Evolutionary conservation across 2,329 filamentous ascomycete species (phyloP), one percentile per base, ranked within the genome.

Genomic region (Triangularia setosa): DNA sequence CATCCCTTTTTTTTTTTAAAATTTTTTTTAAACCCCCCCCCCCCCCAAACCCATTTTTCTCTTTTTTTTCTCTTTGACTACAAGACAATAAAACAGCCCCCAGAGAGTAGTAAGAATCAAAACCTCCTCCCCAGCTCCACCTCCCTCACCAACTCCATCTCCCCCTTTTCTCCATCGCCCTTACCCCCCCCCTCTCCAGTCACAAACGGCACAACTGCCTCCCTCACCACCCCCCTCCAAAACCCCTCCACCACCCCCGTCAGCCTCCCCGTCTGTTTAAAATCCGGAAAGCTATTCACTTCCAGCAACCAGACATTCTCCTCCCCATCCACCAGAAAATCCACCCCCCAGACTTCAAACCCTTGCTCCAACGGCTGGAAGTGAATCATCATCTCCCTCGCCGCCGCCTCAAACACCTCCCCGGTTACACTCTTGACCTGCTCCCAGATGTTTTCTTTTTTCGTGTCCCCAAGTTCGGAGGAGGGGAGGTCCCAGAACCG

Each of bases 211-310:
- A 76, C 79, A 1, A 97, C 84, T 1, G 82, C 91, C 68, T 84
- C 79, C 63, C 86, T 81, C 52, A 97, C 81, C 23, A 92, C 89
- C 11, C 86, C 90, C 71, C 86, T 83, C 82, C 96, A 95, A 69
- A 99, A 81, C 7, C 88, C 90, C 21, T 81, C 84, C 24, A 99
- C 89, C 48, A 98, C 77, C 0, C 79, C 84, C 73, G 83, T 86
- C 68, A 96, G 77, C 7, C 84, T 83, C 0, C 95, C 95, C 16
- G 93, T 97, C 84, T 98, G 94, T 73, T 85, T 88, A 74, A 98
- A 98, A 79, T 99, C 95, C 9, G 95, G 95, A 77, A 96, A 99
- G 0, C 94, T 92, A 79, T 99, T 99, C 30, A 96, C 86, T 79
- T 99, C 95, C 63, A 99, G 79, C 72, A 99, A 75, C 87, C 88